A percentile compares a stretch with the other conserved stretches of the same genome.
phyloP scores from a whole-genome alignment of 257 asterid genomes.

The Nicotiana benthamiana region DNA sequence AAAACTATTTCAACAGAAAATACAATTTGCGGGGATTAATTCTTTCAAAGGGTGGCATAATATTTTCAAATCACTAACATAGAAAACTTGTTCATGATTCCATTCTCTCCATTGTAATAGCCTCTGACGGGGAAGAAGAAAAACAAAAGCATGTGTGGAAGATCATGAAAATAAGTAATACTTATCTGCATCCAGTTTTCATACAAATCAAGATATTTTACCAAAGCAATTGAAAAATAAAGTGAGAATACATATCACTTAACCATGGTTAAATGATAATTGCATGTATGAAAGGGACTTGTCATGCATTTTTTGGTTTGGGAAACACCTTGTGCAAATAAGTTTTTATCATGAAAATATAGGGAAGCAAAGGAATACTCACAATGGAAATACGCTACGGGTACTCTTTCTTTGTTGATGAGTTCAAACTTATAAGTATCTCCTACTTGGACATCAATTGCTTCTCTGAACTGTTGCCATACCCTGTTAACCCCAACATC shows the following conservation, averaged over 20 bases:
- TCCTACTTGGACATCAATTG: conserved; percentile 11
- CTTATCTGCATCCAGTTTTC: not conserved
- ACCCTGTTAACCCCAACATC: not conserved
- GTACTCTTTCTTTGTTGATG: not conserved
- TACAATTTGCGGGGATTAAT: too few relatives aligned
- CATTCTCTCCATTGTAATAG: not conserved
- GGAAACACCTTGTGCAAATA: not conserved
- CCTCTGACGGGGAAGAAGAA: not conserved
- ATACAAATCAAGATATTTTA: not conserved
- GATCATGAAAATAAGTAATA: not conserved
- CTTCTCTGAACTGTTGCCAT: conserved; percentile 1
- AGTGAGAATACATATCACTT: not conserved
- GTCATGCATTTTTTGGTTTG: not conserved
- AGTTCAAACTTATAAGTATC: conserved; percentile 5
- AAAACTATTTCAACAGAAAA: too few relatives aligned
- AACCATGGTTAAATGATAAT: not conserved
- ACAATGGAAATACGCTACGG: not conserved
- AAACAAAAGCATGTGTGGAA: not conserved
- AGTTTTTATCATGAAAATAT: not conserved
- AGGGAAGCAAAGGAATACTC: not conserved
- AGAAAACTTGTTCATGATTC: not conserved
- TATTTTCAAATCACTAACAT: not conserved
- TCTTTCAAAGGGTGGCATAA: not conserved
- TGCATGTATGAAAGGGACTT: not conserved
- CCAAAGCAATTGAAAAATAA: not conserved